phyloP scores from a whole-genome alignment of 129 eudicot genomes.

The Tanacetum coccineum region DNA sequence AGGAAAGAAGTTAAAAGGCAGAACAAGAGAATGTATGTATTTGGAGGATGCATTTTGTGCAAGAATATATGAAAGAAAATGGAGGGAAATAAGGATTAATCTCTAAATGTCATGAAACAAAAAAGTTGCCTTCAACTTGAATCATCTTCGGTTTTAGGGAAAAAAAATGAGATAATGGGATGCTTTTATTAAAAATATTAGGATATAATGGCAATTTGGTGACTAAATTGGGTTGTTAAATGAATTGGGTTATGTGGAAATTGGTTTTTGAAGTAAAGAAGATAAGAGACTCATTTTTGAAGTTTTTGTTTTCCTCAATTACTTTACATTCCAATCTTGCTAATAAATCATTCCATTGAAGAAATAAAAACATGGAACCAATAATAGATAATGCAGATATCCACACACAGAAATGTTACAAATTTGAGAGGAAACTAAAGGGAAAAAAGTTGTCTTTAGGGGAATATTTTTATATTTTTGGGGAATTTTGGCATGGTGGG shows the following conservation, averaged over 20 bases:
- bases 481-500: constrained; percentile 14
- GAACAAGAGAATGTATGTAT: constrained; percentile 49
- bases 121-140: constrained; percentile 25
- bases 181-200: background rate
- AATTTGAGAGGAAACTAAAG: constrained; percentile 5
- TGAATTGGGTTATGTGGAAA: constrained; percentile 1
- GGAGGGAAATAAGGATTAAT: constrained; percentile 19
- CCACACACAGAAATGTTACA: constrained; percentile 9
- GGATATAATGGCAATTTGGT: constrained; percentile 14
- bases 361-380: constrained; percentile 31
- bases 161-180: constrained; percentile 7
- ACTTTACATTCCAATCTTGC: constrained; percentile 39
- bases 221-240: constrained; percentile 11
- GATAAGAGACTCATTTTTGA: constrained; percentile 24
- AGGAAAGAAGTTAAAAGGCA: constrained; percentile 40
- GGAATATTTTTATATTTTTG: background rate
- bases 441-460: constrained; percentile 22
- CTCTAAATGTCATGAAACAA: constrained; percentile 20
- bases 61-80: constrained; percentile 20
- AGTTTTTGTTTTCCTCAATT: constrained; percentile 36
- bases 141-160: constrained; percentile 25
- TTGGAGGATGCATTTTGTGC: constrained; percentile 40
- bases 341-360: constrained; percentile 30
- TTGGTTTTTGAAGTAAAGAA: constrained; percentile 29
- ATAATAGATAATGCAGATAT: constrained; percentile 13